Conservation (phyloP, 2,329 filamentous ascomycete genomes). For the Talaromyces sp. region DNA sequence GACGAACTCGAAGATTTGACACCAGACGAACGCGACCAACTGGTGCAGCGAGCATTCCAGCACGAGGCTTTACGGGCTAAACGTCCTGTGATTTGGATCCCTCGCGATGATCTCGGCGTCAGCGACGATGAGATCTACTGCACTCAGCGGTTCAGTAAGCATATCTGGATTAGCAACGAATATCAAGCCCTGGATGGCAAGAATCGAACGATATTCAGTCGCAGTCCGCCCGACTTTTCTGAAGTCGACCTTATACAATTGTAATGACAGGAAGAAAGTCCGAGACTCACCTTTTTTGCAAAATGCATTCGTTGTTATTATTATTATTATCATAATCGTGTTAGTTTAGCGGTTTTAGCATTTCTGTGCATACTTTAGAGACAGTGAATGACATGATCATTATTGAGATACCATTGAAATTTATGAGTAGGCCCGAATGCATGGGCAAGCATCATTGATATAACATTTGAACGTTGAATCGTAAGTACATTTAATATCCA, state of each 20-base stretch:
- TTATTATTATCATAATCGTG: background rate
- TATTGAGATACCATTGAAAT: background rate
- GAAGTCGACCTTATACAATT: slow-evolving; percentile 82
- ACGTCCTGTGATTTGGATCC: slow-evolving; percentile 89
- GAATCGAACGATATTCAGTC: slow-evolving; percentile 75
- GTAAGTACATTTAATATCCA: background rate
- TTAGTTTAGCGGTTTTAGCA: background rate
- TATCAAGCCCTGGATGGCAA: slow-evolving; percentile 83
- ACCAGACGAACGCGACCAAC: slow-evolving; percentile 77
- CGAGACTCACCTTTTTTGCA: background rate
- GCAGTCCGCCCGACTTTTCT: slow-evolving; percentile 83
- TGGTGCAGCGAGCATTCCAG: slow-evolving; percentile 84
- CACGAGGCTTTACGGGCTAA: slow-evolving; percentile 81
- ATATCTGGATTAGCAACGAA: slow-evolving; percentile 91
- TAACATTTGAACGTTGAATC: background rate
- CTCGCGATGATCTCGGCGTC: slow-evolving; percentile 81
- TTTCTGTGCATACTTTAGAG: background rate
- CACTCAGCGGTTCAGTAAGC: slow-evolving; percentile 69
- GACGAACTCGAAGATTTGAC: slow-evolving; percentile 94
- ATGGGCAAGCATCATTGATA: background rate
- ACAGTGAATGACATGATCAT: background rate
- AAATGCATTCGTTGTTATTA: background rate
- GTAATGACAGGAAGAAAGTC: slow-evolving; percentile 31
- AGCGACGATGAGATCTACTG: slow-evolving; percentile 84
- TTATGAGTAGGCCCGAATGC: background rate